Base-by-base conservation (phyloP, 768 basidiomycete genomes). In the Amanita polypyramis region DNA sequence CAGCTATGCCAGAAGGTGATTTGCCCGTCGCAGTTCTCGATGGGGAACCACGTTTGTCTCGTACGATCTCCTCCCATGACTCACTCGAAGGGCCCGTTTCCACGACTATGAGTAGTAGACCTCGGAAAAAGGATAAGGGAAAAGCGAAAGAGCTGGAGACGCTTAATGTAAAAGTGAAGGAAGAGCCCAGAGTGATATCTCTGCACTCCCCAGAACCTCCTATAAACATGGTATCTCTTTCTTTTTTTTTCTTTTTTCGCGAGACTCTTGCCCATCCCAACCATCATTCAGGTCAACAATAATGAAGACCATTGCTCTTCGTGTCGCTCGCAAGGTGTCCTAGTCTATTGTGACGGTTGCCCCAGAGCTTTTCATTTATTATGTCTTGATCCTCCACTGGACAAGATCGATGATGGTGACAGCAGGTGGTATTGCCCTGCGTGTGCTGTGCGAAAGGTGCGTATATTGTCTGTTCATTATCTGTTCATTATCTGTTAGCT, bases 321-420 rank as follows among this genome's bases (percentile, higher is more conserved):
- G 14, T 91, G 87, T 62, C 80, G 82, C 56, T 88, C 83, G 20
- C 68, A 68, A 54, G 95, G 95, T 41, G 78, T 85, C 37, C 74
- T 98, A 52, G 79, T 99, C 15, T 98, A 96, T 62, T 99, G 96
- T 64, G 96, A 98, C 63, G 93, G 94, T 15, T 99, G 96, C 62
- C 90, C 95, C 30, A 72, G 85, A 54, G 91, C 93, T 5, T 99
- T 96, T 64, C 96, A 99, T 66, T 80, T 98, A 51, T 83, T 86
- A 77, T 99, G 96, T 64, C 75, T 99, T 54, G 87, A 99, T 63
- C 96, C 96, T 45, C 96, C 96, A 17, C 77, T 97, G 71, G 88
- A 93, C 52, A 70, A 80, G 42, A 74, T 85, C 52, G 91, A 96
- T 63, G 79, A 96, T 38, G 85, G 87, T 10, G 86, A 89, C 65